phyloP scores from a whole-genome alignment of 1,284 basidiomycete genomes.

The Heterobasidion occidentale region DNA sequence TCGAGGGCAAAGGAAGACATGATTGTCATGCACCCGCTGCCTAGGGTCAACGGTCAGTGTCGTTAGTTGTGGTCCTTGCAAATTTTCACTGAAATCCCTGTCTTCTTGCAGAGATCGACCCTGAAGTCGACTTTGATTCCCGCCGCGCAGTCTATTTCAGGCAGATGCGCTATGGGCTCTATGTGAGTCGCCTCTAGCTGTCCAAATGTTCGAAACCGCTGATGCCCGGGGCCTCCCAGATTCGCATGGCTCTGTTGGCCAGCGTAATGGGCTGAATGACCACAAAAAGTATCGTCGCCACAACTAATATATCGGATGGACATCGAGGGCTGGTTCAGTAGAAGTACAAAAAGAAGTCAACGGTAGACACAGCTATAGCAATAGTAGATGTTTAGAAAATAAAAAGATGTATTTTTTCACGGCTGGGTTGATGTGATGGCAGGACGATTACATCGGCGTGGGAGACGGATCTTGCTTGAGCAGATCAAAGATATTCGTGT shows the following conservation, averaged over 20 bases:
- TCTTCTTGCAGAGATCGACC: constrained; percentile 78
- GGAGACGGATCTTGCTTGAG: no score
- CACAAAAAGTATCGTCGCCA: background rate
- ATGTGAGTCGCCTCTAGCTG: constrained; percentile 46
- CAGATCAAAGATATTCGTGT: no score
- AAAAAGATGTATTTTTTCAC: no score
- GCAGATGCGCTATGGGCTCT: constrained; percentile 97
- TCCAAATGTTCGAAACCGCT: background rate
- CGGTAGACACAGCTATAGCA: no score
- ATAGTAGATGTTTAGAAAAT: no score
- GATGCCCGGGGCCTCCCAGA: constrained; percentile 27
- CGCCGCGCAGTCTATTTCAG: constrained; percentile 96
- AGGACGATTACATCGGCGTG: no score
- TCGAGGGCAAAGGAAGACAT: constrained; percentile 91
- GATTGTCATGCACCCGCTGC: constrained; percentile 98
- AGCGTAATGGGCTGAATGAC: constrained; percentile 40
- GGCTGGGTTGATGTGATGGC: no score
- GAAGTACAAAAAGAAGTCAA: no score
- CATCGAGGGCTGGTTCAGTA: no score
- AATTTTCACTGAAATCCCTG: background rate
- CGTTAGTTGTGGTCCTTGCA: background rate
- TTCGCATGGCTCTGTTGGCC: constrained; percentile 72
- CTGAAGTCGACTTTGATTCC: constrained; percentile 96
- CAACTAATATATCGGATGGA: no score
- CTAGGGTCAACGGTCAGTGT: constrained; percentile 78